A percentile compares a stretch with the other conserved stretches of the same genome.
Conservation (phyloP, 2,329 filamentous ascomycete species). For the Penicillium sp. region DNA sequence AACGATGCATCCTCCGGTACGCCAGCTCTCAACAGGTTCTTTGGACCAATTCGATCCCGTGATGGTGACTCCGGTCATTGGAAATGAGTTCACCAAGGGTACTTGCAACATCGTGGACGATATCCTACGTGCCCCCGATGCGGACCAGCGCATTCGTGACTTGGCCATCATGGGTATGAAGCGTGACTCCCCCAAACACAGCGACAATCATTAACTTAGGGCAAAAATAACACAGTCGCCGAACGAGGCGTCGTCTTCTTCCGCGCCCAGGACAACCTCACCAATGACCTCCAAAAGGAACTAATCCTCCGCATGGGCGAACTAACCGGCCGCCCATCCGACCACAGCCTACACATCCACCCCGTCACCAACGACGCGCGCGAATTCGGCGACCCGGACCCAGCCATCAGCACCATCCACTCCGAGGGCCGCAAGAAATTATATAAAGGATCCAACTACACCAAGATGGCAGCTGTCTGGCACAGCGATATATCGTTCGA, state of each 20-base stretch:
- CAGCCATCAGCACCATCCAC: constrained; percentile 50
- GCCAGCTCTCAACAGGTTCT: constrained; percentile 11
- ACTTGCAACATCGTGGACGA: constrained; percentile 17
- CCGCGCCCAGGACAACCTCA: constrained; percentile 50
- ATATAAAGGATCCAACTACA: constrained; percentile 33
- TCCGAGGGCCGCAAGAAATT: constrained; percentile 41
- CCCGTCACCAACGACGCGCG: constrained; percentile 50
- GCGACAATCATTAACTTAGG: not conserved
- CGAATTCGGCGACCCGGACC: constrained; percentile 47
- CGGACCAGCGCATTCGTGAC: constrained; percentile 28
- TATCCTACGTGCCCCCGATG: constrained; percentile 24
- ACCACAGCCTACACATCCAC: constrained; percentile 47
- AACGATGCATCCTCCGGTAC: constrained; percentile 6
- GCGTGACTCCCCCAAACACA: not conserved
- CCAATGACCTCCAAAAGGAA: constrained; percentile 52
- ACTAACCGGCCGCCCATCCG: constrained; percentile 46
- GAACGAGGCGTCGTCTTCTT: constrained; percentile 55
- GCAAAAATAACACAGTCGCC: constrained; percentile 40
- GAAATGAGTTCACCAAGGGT: constrained; percentile 14
- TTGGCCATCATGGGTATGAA: constrained; percentile 30
- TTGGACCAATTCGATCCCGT: constrained; percentile 13
- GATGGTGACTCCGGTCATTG: constrained; percentile 17
- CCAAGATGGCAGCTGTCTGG: constrained; percentile 42
- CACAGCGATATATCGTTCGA: constrained; percentile 51
- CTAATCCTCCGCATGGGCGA: constrained; percentile 50